Percentiles rank a stretch among this genome's conserved stretches.
phyloP scores from a whole-genome alignment of 1,284 basidiomycete genomes.

The Heterobasidion annosum region DNA sequence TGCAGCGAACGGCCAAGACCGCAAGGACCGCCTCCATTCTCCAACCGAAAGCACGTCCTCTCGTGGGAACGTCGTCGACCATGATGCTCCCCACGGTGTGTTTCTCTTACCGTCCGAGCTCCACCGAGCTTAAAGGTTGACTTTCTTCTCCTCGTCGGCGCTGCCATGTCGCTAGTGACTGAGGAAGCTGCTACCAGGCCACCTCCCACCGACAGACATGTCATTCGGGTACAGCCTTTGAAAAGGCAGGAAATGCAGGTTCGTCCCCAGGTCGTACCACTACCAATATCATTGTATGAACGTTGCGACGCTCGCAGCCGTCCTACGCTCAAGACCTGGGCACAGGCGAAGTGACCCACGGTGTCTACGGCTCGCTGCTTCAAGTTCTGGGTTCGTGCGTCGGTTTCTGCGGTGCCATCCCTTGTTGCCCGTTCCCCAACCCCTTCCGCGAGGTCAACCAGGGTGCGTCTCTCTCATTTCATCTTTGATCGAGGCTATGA shows the following conservation, averaged over 20 bases:
- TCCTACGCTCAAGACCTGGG: slow-evolving; percentile 88
- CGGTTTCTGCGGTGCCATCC: slow-evolving; percentile 71
- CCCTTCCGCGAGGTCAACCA: slow-evolving; percentile 45
- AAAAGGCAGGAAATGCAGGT: slow-evolving; percentile 83
- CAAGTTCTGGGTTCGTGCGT: slow-evolving; percentile 52
- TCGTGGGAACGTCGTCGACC: slow-evolving; percentile 68
- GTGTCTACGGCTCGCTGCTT: slow-evolving; percentile 78
- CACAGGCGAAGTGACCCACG: slow-evolving; percentile 68
- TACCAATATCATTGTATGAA: slow-evolving; percentile 13
- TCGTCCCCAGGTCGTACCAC: slow-evolving; percentile 11
- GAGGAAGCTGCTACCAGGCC: slow-evolving; percentile 26
- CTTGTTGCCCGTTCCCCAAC: slow-evolving; percentile 78
- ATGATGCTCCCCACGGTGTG: slow-evolving; percentile 59
- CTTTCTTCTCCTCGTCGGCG: slow-evolving; percentile 1
- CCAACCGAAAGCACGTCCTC: slow-evolving; percentile 24
- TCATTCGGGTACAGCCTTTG: slow-evolving; percentile 72
- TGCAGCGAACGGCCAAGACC: slow-evolving; percentile 9
- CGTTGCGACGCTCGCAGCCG: slow-evolving; percentile 34
- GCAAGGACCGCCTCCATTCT: slow-evolving; percentile 18
- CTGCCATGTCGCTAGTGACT: slow-evolving; percentile 37
- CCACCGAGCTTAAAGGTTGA: neutral
- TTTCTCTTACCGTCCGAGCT: slow-evolving; percentile 9
- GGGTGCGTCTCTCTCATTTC: slow-evolving; percentile 1
- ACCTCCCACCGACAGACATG: slow-evolving; percentile 13
- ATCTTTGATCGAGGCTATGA: neutral